Base-by-base conservation (phyloP, 306 rosid genomes). In the Medicago ruthenica region DNA sequence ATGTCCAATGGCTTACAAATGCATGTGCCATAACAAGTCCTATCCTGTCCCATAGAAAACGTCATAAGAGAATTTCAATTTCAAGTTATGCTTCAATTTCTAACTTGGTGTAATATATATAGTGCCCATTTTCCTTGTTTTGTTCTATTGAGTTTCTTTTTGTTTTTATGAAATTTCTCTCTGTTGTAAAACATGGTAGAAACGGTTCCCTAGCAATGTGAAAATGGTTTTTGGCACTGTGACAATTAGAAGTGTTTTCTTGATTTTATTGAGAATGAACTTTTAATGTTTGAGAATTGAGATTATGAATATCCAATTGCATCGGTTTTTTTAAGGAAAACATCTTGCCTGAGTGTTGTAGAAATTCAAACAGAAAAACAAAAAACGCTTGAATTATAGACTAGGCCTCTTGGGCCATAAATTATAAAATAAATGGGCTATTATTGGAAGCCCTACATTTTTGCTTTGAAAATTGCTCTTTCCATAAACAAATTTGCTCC, bases 1-100 rank as follows among this genome's bases (percentile, higher is more conserved):
- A 1, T 95, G 98, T 68, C 98, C 97, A 13, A 88, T 95, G 93
- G 92, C 97, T 82, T 95, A 95, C 80, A 90, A 88, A 79, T 93
- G 98, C 88, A 93, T 86, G 95, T 93, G 98, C 60, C 82, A 81
- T 17, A 75, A 89, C 88, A 90, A 93, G 87, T 86, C 91, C 17
- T 93, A 89, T 45, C 98, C 96, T 64, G 83, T 93, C 51, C 96
- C 98, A n/a, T 92, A 83, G 31, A 20, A 55, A 20, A 5, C 0
- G 4, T 9, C 18, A 8, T 13, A 1, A 15, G 15, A 13, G 6
- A 10, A 61, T 66, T 67, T 47, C 61, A 44, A 31, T 67, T 39
- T 76, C 50, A 20, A 12, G 13, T 7, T 7, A 34, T 4, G 10
- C n/a, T 70, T 63, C 67, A 40, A 42, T 34, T 42, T 67, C 64